Conservation (phyloP, 257 asterid species). For the Euphrasia confusa region DNA sequence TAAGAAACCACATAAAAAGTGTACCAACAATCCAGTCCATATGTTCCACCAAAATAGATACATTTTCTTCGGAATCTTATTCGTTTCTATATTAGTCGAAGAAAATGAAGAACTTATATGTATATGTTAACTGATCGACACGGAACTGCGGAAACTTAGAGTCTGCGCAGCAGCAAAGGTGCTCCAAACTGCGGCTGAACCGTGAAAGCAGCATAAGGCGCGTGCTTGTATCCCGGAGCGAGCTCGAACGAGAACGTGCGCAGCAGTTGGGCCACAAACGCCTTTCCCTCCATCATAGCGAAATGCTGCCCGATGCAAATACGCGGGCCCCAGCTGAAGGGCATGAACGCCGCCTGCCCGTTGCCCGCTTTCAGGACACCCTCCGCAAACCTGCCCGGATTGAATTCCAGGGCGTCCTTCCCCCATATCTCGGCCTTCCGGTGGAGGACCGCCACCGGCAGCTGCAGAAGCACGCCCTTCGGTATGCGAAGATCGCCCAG, state of each 20-base stretch:
- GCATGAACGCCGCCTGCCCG: conserved; percentile 23
- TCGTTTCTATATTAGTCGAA: too few relatives aligned
- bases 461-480: neutral
- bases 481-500: neutral
- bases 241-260: neutral
- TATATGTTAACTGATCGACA: too few relatives aligned
- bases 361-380: conserved; percentile 29
- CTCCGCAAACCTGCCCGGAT: conserved; percentile 25
- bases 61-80: too few relatives aligned
- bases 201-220: neutral
- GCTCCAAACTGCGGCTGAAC: too few relatives aligned
- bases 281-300: conserved; percentile 21
- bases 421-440: conserved; percentile 28
- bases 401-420: conserved; percentile 25
- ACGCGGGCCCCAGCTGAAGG: conserved; percentile 33
- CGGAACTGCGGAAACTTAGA: too few relatives aligned
- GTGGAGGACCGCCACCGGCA: conserved; percentile 17
- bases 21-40: too few relatives aligned
- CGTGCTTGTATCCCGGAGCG: neutral
- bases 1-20: too few relatives aligned
- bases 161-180: too few relatives aligned
- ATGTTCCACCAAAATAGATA: too few relatives aligned
- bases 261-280: conserved; percentile 14
- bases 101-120: too few relatives aligned
- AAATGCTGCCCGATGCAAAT: conserved; percentile 26